Conservation (phyloP, 768 basidiomycete species). For the Mycena polygramma region DNA sequence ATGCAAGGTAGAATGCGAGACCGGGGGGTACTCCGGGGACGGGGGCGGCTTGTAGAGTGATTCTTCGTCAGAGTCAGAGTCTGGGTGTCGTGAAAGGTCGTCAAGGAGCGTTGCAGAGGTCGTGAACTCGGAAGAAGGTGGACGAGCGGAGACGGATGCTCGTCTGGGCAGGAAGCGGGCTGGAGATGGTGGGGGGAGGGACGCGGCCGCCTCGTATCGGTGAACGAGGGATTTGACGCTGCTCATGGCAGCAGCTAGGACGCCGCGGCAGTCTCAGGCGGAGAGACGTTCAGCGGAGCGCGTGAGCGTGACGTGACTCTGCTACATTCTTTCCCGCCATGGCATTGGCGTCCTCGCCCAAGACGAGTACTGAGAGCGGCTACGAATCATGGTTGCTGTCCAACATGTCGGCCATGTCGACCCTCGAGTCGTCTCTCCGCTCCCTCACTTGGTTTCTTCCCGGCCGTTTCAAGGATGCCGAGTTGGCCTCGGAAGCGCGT, state of each 20-base stretch:
- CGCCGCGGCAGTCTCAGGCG: no score
- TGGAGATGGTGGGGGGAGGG: constrained; percentile 29
- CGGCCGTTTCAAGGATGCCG: constrained; percentile 97
- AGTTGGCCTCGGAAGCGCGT: constrained; percentile 95
- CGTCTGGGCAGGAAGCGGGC: constrained; percentile 29
- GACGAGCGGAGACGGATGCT: not conserved
- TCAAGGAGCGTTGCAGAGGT: constrained; percentile 37
- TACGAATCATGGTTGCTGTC: constrained; percentile 89
- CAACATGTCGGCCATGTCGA: constrained; percentile 87
- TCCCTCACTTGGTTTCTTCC: constrained; percentile 97
- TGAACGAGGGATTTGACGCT: not conserved
- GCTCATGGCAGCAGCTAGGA: not conserved
- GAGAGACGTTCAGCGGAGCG: no score
- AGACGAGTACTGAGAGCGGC: constrained; percentile 58
- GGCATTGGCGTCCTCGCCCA: constrained; percentile 56
- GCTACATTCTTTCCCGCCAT: constrained; percentile 50
- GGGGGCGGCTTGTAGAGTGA: constrained; percentile 22
- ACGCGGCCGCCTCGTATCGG: constrained; percentile 16
- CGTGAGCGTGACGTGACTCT: no score
- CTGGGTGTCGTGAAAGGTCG: constrained; percentile 36
- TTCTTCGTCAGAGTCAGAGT: constrained; percentile 30
- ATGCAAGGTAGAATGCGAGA: not conserved
- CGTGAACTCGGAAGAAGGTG: constrained; percentile 26
- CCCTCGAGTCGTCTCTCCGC: constrained; percentile 89
- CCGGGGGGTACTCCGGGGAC: constrained; percentile 6